Evolutionary conservation across 139 green algal genomes (phyloP).

Genomic region (Closterium sp.): DNA sequence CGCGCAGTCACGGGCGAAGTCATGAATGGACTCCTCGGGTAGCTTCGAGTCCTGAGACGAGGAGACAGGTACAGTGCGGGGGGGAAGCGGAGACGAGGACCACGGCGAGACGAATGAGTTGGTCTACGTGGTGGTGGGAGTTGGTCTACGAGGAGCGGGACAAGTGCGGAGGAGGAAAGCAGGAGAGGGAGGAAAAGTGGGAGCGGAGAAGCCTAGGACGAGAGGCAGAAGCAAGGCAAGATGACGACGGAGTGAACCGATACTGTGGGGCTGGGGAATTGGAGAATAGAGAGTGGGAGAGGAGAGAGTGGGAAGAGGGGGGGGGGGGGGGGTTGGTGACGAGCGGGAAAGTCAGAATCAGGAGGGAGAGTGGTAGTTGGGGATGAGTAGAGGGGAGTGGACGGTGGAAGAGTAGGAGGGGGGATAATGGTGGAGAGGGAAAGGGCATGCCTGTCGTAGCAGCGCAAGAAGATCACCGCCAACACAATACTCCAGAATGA

Average conservation of each 20-base stretch:
- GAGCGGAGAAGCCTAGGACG: not conserved
- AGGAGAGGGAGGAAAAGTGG: too few species aligned
- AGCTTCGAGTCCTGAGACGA: slow-evolving; percentile 74
- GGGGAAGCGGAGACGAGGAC: not conserved
- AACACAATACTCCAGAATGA: slow-evolving; percentile 98
- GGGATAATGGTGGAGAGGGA: not conserved
- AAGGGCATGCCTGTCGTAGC: slow-evolving; percentile 62
- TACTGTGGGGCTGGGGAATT: not conserved
- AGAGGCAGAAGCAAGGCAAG: not conserved
- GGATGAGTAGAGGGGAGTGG: not conserved
- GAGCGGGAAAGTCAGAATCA: too few species aligned
- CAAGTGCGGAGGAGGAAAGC: too few species aligned
- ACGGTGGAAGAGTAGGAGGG: not conserved
- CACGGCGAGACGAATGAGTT: not conserved
- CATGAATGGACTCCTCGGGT: slow-evolving; percentile 80
- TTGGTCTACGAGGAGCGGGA: too few species aligned
- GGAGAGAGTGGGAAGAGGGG: too few species aligned
- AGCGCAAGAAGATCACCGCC: slow-evolving; percentile 86
- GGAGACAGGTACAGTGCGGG: not conserved
- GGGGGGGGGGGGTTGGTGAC: too few species aligned
- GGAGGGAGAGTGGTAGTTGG: too few species aligned
- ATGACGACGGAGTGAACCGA: not conserved
- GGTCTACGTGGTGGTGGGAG: not conserved
- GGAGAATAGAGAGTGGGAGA: not conserved
- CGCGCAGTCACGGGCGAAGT: slow-evolving; percentile 80